A percentile compares a stretch with the other conserved stretches of the same genome.
Conservation (phyloP, 2,329 filamentous ascomycete genomes). For the Ceratocystiopsis sp. region DNA sequence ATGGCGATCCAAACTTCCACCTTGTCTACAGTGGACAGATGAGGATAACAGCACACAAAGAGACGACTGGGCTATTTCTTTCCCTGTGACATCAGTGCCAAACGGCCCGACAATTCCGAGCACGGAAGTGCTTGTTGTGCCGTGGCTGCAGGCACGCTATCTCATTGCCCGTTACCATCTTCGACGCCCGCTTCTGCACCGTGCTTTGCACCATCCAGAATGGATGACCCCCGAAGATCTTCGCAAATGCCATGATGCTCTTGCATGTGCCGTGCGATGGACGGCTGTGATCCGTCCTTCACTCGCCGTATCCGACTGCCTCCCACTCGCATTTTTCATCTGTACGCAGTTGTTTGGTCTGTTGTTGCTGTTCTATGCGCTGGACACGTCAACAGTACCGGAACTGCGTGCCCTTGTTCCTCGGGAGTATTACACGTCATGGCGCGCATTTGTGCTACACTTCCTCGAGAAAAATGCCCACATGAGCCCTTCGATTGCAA, state of each 20-base stretch:
- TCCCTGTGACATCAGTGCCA: too few species aligned
- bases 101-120: too few species aligned
- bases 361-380: constrained; percentile 7
- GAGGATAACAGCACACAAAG: too few species aligned
- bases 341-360: constrained; percentile 11
- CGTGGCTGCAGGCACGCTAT: constrained; percentile 10
- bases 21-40: constrained; percentile 8
- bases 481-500: constrained; percentile 6
- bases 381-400: constrained; percentile 1
- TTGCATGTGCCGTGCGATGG: constrained; percentile 7
- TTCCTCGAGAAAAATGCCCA: constrained; percentile 6
- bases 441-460: constrained; percentile 6
- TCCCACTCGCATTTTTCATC: constrained; percentile 9
- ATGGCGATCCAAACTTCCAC: constrained; percentile 33
- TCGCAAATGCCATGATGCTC: constrained; percentile 9
- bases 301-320: constrained; percentile 5
- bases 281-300: constrained; percentile 4
- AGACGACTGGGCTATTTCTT: too few species aligned
- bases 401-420: constrained; percentile 6
- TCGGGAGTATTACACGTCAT: constrained; percentile 1
- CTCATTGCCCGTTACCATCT: constrained; percentile 10
- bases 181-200: constrained; percentile 8
- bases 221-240: constrained; percentile 8
- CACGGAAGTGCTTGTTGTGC: constrained; percentile 6
- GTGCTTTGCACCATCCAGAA: constrained; percentile 10